These are phyloP conservation scores for Trichoderma sp. DNA, from an alignment of 2,329 filamentous ascomycete genomes.

Conservation along the genomic window DNA sequence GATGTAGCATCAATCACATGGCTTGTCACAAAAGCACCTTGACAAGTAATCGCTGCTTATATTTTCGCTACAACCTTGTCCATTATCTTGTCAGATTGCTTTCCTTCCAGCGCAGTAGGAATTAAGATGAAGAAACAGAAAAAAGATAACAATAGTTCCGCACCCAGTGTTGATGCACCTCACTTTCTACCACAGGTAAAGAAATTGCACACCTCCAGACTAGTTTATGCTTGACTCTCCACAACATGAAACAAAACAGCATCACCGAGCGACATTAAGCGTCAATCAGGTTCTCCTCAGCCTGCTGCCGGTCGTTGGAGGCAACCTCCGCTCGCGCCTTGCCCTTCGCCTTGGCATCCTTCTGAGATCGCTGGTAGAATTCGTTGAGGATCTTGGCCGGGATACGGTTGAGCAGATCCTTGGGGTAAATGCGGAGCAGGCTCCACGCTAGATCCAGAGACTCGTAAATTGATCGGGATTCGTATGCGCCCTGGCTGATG, in stretches of 20 bases:
- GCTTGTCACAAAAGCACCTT: conserved; percentile 31
- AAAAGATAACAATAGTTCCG: background rate
- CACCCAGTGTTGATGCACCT: conserved; percentile 4
- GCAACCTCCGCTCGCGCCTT: conserved; percentile 53
- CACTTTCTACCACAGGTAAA: conserved; percentile 21
- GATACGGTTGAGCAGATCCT: conserved; percentile 95
- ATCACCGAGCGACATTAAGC: conserved; percentile 43
- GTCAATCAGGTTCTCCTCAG: conserved; percentile 64
- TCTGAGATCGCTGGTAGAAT: conserved; percentile 72
- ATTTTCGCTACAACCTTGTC: conserved; percentile 33
- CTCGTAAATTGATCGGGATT: conserved; percentile 87
- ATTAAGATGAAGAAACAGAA: conserved; percentile 27
- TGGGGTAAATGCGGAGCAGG: conserved; percentile 93
- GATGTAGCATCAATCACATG: background rate
- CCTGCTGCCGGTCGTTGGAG: conserved; percentile 45
- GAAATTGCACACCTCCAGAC: conserved; percentile 18
- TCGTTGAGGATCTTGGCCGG: conserved; percentile 81
- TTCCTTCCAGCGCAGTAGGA: conserved; percentile 34
- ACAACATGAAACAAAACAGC: background rate
- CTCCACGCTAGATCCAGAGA: conserved; percentile 96
- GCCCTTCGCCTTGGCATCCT: conserved; percentile 64
- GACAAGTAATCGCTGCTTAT: conserved; percentile 40
- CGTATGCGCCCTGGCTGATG: conserved; percentile 89
- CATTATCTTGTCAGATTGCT: conserved; percentile 26
- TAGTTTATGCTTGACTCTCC: conserved; percentile 11